Conservation (phyloP, 2,329 filamentous ascomycete species). For the Biscogniauxia marginata region DNA sequence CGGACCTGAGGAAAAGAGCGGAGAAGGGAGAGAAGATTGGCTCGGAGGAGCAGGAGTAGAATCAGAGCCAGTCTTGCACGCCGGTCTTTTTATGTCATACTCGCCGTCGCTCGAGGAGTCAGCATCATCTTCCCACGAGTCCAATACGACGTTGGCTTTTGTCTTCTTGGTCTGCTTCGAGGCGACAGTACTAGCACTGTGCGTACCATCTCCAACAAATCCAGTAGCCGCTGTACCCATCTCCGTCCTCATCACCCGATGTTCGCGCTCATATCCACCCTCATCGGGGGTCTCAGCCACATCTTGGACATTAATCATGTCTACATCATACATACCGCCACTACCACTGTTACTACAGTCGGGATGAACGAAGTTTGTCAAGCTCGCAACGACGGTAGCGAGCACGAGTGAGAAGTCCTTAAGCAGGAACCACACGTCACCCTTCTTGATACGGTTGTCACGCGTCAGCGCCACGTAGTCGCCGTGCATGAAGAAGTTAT, state of each 20-base stretch:
- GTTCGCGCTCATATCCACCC: conserved; percentile 29
- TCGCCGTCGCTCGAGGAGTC: not conserved
- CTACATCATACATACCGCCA: conserved; percentile 41
- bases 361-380: conserved; percentile 56
- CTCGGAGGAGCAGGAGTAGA: not conserved
- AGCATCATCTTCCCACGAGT: not conserved
- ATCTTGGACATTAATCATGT: conserved; percentile 45
- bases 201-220: conserved; percentile 31
- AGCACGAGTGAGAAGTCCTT: conserved; percentile 59
- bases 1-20: not conserved
- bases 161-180: conserved; percentile 25
- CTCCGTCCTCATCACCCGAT: conserved; percentile 37
- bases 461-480: conserved; percentile 57
- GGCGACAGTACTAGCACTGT: not conserved
- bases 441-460: conserved; percentile 64
- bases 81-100: not conserved
- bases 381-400: conserved; percentile 68
- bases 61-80: not conserved
- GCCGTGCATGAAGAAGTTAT: conserved; percentile 77
- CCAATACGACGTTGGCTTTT: not conserved
- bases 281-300: conserved; percentile 30
- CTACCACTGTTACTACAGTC: conserved; percentile 14
- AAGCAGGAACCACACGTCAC: conserved; percentile 70
- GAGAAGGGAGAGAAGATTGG: conserved; percentile 2
- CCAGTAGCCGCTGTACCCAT: conserved; percentile 2